Evolutionary conservation across 2,329 filamentous ascomycete species (phyloP).

Genomic region (Coniella vitis): DNA sequence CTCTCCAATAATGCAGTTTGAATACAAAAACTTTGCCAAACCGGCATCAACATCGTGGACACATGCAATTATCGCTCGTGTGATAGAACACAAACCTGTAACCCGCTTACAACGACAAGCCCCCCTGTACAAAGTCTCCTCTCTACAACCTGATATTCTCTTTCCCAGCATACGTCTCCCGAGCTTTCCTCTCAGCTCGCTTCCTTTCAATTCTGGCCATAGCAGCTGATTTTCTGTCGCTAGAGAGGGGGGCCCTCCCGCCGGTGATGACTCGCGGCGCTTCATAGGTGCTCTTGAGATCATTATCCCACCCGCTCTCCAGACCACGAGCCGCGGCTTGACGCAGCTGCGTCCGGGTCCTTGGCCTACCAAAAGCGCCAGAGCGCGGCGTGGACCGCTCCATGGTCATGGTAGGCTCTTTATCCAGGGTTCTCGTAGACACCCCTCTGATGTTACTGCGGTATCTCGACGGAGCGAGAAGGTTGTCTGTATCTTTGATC

Average conservation of each 20-base stretch:
- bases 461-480: constrained; percentile 1
- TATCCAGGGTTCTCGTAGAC: constrained; percentile 2
- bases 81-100: constrained; percentile 7
- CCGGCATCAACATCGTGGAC: constrained; percentile 1
- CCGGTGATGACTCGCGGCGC: constrained; percentile 28
- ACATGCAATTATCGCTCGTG: constrained; percentile 13
- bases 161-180: constrained; percentile 35
- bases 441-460: constrained; percentile 10
- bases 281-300: constrained; percentile 25
- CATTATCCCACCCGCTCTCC: constrained; percentile 33
- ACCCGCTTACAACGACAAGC: no score
- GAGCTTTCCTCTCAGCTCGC: constrained; percentile 40
- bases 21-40: constrained; percentile 11
- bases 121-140: constrained; percentile 14
- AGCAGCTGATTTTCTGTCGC: constrained; percentile 46
- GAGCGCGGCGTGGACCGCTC: not conserved
- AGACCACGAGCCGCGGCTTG: constrained; percentile 23
- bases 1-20: constrained; percentile 16
- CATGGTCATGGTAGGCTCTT: not conserved
- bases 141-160: constrained; percentile 41
- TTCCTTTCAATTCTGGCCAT: constrained; percentile 48
- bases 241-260: constrained; percentile 38
- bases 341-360: constrained; percentile 14
- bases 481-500: constrained; percentile 1
- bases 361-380: not conserved